Conservation (phyloP, 306 rosid species). For the Prunus mira region DNA sequence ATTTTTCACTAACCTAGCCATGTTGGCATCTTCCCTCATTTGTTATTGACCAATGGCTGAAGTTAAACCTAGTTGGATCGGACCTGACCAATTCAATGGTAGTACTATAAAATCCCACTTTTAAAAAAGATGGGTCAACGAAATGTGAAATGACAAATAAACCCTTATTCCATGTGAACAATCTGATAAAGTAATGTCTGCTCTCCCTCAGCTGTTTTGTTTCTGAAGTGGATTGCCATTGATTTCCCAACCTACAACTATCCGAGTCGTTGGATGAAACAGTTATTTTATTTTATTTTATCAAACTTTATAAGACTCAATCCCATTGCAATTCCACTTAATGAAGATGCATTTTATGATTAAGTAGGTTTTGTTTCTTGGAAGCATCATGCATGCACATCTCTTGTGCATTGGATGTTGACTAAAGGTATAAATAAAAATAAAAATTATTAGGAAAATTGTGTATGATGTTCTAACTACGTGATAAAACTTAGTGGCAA, state of each 20-base stretch:
- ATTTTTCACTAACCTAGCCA: too few relatives aligned
- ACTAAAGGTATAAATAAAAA: too few relatives aligned
- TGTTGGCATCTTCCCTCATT: too few relatives aligned
- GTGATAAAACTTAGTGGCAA: too few relatives aligned
- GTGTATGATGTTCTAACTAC: too few relatives aligned
- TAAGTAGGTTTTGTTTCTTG: too few relatives aligned
- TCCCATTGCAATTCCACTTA: too few relatives aligned
- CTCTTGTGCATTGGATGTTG: too few relatives aligned
- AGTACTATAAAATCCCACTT: neutral
- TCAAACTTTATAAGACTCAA: neutral
- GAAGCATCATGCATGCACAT: too few relatives aligned
- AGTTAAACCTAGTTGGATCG: neutral
- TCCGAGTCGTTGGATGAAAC: neutral
- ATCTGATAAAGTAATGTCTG: neutral
- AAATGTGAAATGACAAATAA: neutral
- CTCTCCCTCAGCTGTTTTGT: neutral
- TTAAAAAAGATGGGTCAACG: neutral
- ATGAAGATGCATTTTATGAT: too few relatives aligned
- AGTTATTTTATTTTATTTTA: neutral
- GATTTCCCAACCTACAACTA: neutral
- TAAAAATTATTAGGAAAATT: too few relatives aligned
- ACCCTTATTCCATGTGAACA: neutral
- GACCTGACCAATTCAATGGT: slow-evolving; percentile 3
- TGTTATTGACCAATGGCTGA: too few relatives aligned
- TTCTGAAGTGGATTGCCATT: neutral